Evolutionary conservation across 768 basidiomycete genomes (phyloP).

Genomic region (Lactifluus hygrophoroides): DNA sequence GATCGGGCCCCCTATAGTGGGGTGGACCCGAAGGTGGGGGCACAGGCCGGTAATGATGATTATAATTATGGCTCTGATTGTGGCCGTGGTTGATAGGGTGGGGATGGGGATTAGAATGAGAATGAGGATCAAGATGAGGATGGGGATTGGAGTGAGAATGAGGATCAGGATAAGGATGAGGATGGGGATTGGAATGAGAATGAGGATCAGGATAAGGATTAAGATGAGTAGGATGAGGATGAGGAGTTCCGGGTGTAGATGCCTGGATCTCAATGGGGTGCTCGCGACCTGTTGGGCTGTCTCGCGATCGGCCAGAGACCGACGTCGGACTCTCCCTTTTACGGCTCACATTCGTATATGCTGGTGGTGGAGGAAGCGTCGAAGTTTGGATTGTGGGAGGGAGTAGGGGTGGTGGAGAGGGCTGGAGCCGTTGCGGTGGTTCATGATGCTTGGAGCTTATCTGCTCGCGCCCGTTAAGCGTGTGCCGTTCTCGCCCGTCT

Average conservation of each 20-base stretch:
- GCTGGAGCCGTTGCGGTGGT: neutral
- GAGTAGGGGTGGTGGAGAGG: conserved; percentile 6
- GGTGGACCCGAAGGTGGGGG: neutral
- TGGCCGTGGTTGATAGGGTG: neutral
- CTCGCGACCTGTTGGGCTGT: conserved; percentile 13
- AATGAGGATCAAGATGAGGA: conserved; percentile 8
- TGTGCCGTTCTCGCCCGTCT: conserved; percentile 57
- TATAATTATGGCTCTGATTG: neutral
- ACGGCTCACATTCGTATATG: neutral
- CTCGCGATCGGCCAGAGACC: conserved; percentile 6
- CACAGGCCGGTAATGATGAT: neutral
- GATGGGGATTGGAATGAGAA: too few relatives aligned
- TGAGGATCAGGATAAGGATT: conserved; percentile 10
- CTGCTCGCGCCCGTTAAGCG: conserved; percentile 58
- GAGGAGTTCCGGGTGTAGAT: neutral
- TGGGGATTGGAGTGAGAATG: too few relatives aligned
- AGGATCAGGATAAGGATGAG: conserved; percentile 10
- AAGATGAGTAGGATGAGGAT: too few relatives aligned
- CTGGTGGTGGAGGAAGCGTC: neutral
- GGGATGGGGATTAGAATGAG: too few relatives aligned
- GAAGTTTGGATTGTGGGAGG: conserved; percentile 12
- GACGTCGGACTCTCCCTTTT: conserved; percentile 13
- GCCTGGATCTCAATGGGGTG: conserved; percentile 10
- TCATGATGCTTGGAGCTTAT: neutral
- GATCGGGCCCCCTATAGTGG: neutral